Base-by-base conservation (phyloP, 192 early-diverging fungal genomes). In the Coemansia sp. region DNA sequence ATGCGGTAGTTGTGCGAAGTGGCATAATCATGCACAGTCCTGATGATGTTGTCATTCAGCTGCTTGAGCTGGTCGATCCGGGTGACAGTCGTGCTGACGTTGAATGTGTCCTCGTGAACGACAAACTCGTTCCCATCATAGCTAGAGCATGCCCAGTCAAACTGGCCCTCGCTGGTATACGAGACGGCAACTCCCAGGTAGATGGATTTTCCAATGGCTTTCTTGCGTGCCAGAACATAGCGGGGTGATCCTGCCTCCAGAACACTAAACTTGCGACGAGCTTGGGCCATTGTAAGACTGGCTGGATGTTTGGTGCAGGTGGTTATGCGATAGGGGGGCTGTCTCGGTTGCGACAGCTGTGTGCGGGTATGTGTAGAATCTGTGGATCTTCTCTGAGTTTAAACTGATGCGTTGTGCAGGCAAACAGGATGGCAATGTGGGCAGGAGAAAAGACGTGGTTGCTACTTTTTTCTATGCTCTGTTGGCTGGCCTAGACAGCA, bases 81-180 rank as follows among this genome's bases (percentile, higher is more conserved):
- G 7, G 49, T 60, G 19, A 65, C 6, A 2, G 64, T 54, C 5
- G 65, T 48, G 47, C 60, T 64, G 23, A 70, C 26, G 23, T 50
- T 51, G 27, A 87, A 61, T 24, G 67, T 59, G 24, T 83, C 86
- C 22, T 83, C 63, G 74, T 89, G 86, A 57, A 84, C 85, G 19
- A 80, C 78, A 51, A 82, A 83, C 64, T 86, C 90, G 62, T 65
- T 80, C 21, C 89, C 90, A 65, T 92, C 89, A 64, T 92, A 87
- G 51, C 85, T 82, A 52, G 84, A 91, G 68, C 89, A 80, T 19
- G 85, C 73, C 70, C 85, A 89, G 21, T 76, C 65, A 57, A 83
- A 79, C 31, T 59, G 59, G 34, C 79, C 71, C 5, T 67, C 34
- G 32, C 49, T 31, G 5, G 67, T 59, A 52, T 65, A 62, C 25